These are phyloP conservation scores for Podila epicladia DNA, from an alignment of 192 early-diverging fungal species.

Conservation along the genomic window DNA sequence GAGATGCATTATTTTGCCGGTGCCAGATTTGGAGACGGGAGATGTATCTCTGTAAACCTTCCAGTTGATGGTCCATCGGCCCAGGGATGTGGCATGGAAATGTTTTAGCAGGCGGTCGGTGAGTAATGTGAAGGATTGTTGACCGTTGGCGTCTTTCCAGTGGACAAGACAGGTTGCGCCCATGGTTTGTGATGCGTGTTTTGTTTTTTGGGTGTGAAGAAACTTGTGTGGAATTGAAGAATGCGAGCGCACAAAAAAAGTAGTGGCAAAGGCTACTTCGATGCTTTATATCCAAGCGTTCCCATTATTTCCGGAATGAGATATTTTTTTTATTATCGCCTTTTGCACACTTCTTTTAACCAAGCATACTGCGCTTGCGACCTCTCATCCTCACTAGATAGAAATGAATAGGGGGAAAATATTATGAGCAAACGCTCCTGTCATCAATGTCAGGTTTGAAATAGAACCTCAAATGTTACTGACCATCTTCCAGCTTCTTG, in stretches of 20 bases:
- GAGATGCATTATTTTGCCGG: conserved; percentile 49
- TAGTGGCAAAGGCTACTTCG: neutral
- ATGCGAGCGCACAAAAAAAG: neutral
- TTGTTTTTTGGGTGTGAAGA: neutral
- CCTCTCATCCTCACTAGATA: conserved; percentile 77
- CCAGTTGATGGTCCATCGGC: conserved; percentile 52
- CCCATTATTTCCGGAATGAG: neutral
- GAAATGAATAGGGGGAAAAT: neutral
- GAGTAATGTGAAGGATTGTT: conserved; percentile 44
- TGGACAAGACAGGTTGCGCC: conserved; percentile 47
- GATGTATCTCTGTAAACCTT: conserved; percentile 43
- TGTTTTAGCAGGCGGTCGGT: conserved; percentile 46
- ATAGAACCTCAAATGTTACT: conserved; percentile 4
- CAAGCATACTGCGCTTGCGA: conserved; percentile 84
- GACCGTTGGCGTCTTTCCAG: conserved; percentile 51
- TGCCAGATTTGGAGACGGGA: conserved; percentile 47
- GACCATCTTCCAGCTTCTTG: conserved; percentile 85
- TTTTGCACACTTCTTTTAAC: conserved; percentile 45
- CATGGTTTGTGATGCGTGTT: conserved; percentile 3
- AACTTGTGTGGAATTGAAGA: neutral
- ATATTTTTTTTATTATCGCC: neutral
- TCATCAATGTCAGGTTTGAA: too few relatives aligned
- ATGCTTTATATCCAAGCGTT: neutral
- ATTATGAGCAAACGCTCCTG: neutral
- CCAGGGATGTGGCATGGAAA: conserved; percentile 40